Conservation (phyloP, 176 grass and related monocot genomes). For the Guadua angustifolia region DNA sequence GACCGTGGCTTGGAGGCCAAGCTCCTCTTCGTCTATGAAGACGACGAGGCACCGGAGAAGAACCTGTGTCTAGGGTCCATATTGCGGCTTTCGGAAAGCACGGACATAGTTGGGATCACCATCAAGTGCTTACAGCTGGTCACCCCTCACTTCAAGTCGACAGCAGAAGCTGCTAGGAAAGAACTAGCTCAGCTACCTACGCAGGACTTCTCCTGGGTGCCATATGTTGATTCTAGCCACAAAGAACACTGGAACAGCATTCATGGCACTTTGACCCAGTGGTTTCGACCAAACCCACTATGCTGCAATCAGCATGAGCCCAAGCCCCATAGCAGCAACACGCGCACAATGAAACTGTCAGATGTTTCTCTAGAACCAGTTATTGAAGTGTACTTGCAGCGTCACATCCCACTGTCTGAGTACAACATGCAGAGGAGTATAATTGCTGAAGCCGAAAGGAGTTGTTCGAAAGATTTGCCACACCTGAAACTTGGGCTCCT, state of each 20-base stretch:
- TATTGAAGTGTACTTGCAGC: background rate
- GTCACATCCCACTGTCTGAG: background rate
- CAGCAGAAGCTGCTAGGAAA: background rate
- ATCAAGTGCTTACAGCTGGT: constrained; percentile 4
- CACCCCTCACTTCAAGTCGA: background rate
- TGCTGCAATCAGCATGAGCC: constrained; percentile 17
- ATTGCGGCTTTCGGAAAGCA: background rate
- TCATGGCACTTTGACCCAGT: background rate
- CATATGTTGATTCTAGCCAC: background rate
- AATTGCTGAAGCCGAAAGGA: background rate
- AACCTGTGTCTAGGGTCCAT: background rate
- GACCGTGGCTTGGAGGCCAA: background rate
- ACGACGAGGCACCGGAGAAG: background rate
- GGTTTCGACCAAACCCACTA: background rate
- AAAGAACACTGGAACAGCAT: background rate
- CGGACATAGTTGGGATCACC: background rate
- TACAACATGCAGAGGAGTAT: background rate
- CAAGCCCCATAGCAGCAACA: background rate
- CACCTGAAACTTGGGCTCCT: background rate
- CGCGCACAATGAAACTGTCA: background rate
- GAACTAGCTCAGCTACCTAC: background rate
- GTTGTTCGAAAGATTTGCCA: background rate
- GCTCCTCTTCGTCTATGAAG: background rate
- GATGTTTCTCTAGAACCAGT: background rate
- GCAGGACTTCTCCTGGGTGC: constrained; percentile 4